Base-by-base conservation (phyloP, 345 rosid species). In the Eucalyptus decipiens region DNA sequence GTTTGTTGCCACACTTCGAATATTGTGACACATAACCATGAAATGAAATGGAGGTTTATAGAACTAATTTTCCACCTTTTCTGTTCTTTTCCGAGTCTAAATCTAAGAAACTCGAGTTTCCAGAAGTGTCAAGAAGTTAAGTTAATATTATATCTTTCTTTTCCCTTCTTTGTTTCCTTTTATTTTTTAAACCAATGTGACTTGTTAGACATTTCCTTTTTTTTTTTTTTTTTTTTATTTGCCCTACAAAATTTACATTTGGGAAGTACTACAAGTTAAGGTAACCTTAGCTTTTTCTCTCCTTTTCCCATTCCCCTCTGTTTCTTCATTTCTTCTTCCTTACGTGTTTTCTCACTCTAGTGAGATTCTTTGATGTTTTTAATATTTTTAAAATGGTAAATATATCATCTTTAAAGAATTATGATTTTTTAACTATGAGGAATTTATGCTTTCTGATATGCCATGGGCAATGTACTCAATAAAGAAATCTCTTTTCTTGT, bases 171-270 rank as follows among this genome's bases (percentile, higher is more conserved):
- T 30, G 9, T 62, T 62, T 62, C 37, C 37, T 62, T 62, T 28
- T 28, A 6, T 30, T 11, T 60, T 30, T 14, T 12, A 14, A 62
- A 13, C 7, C 72, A 3, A 13, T 30, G 34, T 30, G 34, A 62
- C 5, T 62, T 13, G 72, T 62, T 62, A 13, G 18, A 14, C 19
- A 62, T 62, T 62, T 62, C 9, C 18, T 14, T 62, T 3, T 28
- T 28, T 6, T 50, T 50, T 47, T 5, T 13, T 11, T 28, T 28
- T 12, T 60, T 6, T 51, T 51, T 6, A 1, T 51, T 56, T 56
- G 1, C 28, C 0, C 62, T 23, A 9, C 4, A 62, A 62, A 0
- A 6, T 62, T 30, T 30, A 62, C 18, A 3, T n/a, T n/a, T n/a
- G n/a, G 72, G 17, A 13, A 62, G 34, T 62, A 6, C 72, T 62